Evolutionary conservation across 2,329 filamentous ascomycete species (phyloP), one percentile per base, ranked within the genome.

Genomic region (Dryadomyces sulphureus): DNA sequence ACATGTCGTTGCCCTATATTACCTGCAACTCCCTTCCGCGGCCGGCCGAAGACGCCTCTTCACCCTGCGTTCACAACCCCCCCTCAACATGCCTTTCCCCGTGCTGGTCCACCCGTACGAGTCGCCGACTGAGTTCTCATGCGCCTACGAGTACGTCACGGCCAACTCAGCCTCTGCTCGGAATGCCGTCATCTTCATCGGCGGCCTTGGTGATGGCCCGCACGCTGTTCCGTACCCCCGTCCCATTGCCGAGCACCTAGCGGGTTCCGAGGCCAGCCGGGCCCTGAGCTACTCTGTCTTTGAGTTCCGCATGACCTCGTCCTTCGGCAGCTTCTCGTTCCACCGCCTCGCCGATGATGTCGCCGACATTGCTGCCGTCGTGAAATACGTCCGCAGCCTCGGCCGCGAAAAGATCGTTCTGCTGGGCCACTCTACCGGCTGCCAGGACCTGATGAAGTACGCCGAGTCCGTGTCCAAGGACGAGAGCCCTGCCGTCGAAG

Each of bases 181-280:
- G 8, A 77, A 84, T 60, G 78, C 77, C 3, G 60, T 87, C 45
- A 60, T 87, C 49, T 83, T 82, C 62, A 70, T 86, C 51, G 81
- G 79, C 50, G 83, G 83, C 32, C 71, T 88, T 16, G 72, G 71
- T 34, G 83, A 86, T 59, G 81, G 81, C 2, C 74, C 81, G 48
- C 74, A 82, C 51, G 79, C 77, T 0, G 70, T 82, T 8, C 63
- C 69, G 1, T 84, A 82, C 49, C 63, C 68, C 41, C 65, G 67
- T 5, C 56, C 59, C 1, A 60, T 78, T 46, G 69, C 72, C 14
- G 57, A 60, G 35, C 59, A 60, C 42, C 57, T 76, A 5, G 63
- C 60, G 5, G 50, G 59, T 7, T 50, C 56, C 1, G 59, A 62
- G 11, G 53, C 67, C 24, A 47, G 39, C 43, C 24, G 34, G 27